Conservation (phyloP, 2,329 filamentous ascomycete genomes). For the Cladosporium phlei region DNA sequence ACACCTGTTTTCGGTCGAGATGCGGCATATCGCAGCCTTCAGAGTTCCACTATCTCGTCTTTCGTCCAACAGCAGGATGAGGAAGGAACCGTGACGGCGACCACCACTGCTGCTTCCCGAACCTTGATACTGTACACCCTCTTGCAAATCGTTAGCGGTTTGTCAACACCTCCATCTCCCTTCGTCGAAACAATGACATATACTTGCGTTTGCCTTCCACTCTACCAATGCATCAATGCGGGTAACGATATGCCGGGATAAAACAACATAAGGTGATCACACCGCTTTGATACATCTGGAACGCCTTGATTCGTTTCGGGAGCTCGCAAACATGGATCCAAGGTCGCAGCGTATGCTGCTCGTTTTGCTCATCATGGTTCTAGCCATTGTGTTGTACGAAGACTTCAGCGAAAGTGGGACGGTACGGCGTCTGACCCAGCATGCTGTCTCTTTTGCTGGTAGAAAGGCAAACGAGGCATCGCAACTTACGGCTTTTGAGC, state of each 20-base stretch:
- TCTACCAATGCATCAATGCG: too few relatives aligned
- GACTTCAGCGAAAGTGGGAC: slow-evolving; percentile 4
- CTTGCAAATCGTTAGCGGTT: too few relatives aligned
- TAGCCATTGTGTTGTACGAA: slow-evolving; percentile 9
- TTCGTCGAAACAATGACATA: too few relatives aligned
- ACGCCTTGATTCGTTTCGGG: too few relatives aligned
- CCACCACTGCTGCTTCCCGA: slow-evolving; percentile 7
- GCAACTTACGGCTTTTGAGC: not conserved
- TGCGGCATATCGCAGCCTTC: not conserved
- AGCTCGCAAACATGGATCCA: slow-evolving; percentile 2
- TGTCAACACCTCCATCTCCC: too few relatives aligned
- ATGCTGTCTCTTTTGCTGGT: not conserved
- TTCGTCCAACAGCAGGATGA: not conserved
- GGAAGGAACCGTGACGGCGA: not conserved
- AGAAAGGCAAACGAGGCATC: not conserved
- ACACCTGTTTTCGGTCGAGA: too few relatives aligned
- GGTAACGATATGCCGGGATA: too few relatives aligned
- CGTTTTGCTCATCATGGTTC: slow-evolving; percentile 11
- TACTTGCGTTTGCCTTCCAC: too few relatives aligned
- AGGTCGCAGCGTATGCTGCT: slow-evolving; percentile 13
- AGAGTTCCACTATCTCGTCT: not conserved
- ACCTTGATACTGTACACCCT: too few relatives aligned
- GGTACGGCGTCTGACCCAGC: not conserved
- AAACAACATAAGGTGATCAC: too few relatives aligned
- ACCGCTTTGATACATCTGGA: too few relatives aligned